Base-by-base conservation (phyloP, 768 basidiomycete genomes). In the Filobasidium floriforme region DNA sequence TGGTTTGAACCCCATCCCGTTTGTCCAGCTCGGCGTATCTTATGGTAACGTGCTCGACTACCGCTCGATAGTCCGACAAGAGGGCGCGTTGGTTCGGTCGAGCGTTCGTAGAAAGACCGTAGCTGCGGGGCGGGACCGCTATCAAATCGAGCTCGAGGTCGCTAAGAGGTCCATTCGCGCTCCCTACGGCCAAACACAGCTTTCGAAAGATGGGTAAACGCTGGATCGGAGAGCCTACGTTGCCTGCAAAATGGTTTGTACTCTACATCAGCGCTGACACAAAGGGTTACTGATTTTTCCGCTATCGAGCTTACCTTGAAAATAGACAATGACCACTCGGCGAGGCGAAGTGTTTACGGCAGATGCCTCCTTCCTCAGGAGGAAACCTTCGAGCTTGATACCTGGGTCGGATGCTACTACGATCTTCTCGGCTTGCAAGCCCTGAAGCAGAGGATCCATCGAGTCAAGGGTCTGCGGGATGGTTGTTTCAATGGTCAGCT, bases 111-210 rank as follows among this genome's bases (percentile, higher is more conserved):
- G 83, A 84, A 22, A 79, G 81, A 81, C 84, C 84, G 71, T 80
- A 85, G 0, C 83, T 83, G 10, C 84, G 81, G 0, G 84, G 84
- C 0, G 83, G 81, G 32, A 81, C 67, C 9, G 82, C 80, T 49
- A 83, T 51, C 64, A 83, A 68, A 7, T 72, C 73, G 6, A 71
- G 67, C 55, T 32, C 67, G 44, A 52, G 70, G 44, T n/a, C 18
- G 55, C n/a, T 3, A 3, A n/a, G 7, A 57, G 2, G 2, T 14
- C n/a, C 14, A n/a, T 37, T 18, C 22, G 60, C 46, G 29, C 28
- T 46, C 1, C 59, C 22, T 54, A 11, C 46, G 44, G 7, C 61
- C n/a, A 46, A 59, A 62, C 72, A 60, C 60, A 70, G 73, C 4
- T 68, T 64, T 1, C 81, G 70, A 69, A 84, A 83, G 44, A 82